phyloP scores from a whole-genome alignment of 805 yeast genomes.

The Saccharomycopsis malanga region DNA sequence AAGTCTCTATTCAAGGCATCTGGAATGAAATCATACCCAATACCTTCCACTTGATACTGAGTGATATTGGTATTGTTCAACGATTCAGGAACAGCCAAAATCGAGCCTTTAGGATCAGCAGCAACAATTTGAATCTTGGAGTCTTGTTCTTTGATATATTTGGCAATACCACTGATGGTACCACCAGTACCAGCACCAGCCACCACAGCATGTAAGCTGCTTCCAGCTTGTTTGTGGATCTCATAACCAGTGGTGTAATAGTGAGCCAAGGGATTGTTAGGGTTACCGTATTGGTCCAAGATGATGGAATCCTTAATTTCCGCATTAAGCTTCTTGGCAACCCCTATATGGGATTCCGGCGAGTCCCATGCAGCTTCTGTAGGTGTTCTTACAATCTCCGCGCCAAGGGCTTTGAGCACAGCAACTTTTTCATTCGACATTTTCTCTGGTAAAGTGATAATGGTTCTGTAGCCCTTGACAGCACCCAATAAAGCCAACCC shows the following conservation, averaged over 20 bases:
- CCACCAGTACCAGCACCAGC: constrained; percentile 97
- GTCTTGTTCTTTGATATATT: constrained; percentile 66
- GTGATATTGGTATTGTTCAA: constrained; percentile 47
- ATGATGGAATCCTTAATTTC: constrained; percentile 83
- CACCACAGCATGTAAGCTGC: constrained; percentile 63
- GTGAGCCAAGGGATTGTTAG: constrained; percentile 77
- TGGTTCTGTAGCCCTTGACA: constrained; percentile 77
- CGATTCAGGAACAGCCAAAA: constrained; percentile 70
- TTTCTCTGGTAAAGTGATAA: constrained; percentile 83
- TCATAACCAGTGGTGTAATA: constrained; percentile 79
- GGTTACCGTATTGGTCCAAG: constrained; percentile 75
- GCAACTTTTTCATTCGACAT: constrained; percentile 89
- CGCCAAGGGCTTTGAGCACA: constrained; percentile 82
- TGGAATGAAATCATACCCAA: constrained; percentile 85
- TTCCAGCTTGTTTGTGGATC: constrained; percentile 73
- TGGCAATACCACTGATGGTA: constrained; percentile 77
- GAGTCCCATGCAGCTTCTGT: constrained; percentile 92
- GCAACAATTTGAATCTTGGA: constrained; percentile 56
- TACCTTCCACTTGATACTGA: constrained; percentile 81
- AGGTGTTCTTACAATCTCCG: constrained; percentile 86
- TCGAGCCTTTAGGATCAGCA: constrained; percentile 86
- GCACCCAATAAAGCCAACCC: constrained; percentile 86
- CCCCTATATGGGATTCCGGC: constrained; percentile 88
- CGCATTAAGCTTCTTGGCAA: constrained; percentile 68
- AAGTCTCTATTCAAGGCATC: constrained; percentile 61